Conservation (phyloP, 495 filamentous ascomycete species). For the Aspergillus bertholletiae region DNA sequence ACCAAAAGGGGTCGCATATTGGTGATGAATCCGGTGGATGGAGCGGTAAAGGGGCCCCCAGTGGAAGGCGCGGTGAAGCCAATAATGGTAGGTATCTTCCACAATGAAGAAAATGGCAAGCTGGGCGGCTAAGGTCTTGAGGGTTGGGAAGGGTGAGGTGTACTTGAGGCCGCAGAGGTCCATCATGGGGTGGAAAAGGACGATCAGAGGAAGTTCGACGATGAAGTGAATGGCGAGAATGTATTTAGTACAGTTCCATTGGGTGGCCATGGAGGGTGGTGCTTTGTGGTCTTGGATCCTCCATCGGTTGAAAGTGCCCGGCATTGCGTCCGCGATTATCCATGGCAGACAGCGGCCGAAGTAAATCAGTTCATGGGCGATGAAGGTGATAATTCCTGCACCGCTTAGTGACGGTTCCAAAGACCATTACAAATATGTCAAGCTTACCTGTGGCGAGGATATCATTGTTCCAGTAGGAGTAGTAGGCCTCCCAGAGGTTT, state of each 20-base stretch:
- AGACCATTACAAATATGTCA: neutral
- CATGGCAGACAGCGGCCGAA: slow-evolving; percentile 91
- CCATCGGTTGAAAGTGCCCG: slow-evolving; percentile 77
- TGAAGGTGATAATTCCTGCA: slow-evolving; percentile 77
- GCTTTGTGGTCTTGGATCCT: slow-evolving; percentile 69
- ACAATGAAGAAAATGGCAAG: slow-evolving; percentile 92
- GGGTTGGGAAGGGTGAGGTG: slow-evolving; percentile 78
- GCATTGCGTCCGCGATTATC: slow-evolving; percentile 84
- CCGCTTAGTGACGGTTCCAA: neutral
- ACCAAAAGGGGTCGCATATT: slow-evolving; percentile 95
- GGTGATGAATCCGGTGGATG: slow-evolving; percentile 98
- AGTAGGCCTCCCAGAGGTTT: slow-evolving; percentile 89
- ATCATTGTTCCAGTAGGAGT: slow-evolving; percentile 98
- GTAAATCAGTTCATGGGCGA: slow-evolving; percentile 92
- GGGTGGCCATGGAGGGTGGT: slow-evolving; percentile 53
- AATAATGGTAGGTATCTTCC: slow-evolving; percentile 99
- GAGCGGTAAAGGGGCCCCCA: slow-evolving; percentile 93
- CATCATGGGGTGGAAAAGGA: slow-evolving; percentile 92
- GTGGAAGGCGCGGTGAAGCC: slow-evolving; percentile 89
- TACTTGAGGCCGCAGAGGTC: slow-evolving; percentile 86
- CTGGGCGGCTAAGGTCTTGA: slow-evolving; percentile 81
- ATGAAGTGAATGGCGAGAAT: slow-evolving; percentile 94
- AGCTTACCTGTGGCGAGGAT: slow-evolving; percentile 74
- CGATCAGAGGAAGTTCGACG: slow-evolving; percentile 91
- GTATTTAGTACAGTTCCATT: slow-evolving; percentile 88